Base-by-base conservation (phyloP, 768 basidiomycete genomes). In the Mycena pura region DNA sequence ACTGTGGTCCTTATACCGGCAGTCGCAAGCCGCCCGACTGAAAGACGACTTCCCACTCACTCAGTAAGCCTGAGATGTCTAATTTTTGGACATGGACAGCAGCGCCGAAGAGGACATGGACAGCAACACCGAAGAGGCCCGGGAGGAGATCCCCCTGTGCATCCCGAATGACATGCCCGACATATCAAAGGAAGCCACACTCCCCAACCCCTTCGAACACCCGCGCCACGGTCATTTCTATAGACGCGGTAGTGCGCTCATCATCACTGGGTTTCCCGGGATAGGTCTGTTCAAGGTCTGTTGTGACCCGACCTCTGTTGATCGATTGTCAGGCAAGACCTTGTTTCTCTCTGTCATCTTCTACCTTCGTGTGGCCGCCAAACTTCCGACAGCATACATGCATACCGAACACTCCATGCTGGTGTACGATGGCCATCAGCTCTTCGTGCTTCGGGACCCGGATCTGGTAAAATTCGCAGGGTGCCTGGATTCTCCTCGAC, bases 321-420 rank as follows among this genome's bases (percentile, higher is more conserved):
- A 57, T 31, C 21, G 28, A 9, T 14, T 29, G 19, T 41, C 55
- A 57, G 55, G 55, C 15, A 57, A 48, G 15, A 31, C 55, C 0
- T 19, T 29, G 8, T 40, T 57, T 13, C 32, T 57, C 2, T 10
- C 13, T 9, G 17, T 40, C 44, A 47, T 57, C 36, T 57, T 57
- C n/a, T n/a, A 57, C 21, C 28, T 57, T 2, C 46, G 55, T 6
- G 55, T 31, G 31, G 55, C 55, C 28, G 46, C 55, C 46, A 11
- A 13, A 8, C 55, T 57, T 48, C 45, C 46, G 9, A 57, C 55
- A 29, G 32, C 38, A 4, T 57, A 57, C 46, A 48, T 57, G 34
- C 19, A 31, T 1, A 11, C 14, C 9, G 9, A 3, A 17, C 13
- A 17, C 5, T 0, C 1, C 9, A 48, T 40, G 45, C 14, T 48